A percentile compares a stretch with the other conserved stretches of the same genome.
Evolutionary conservation across 768 basidiomycete species (phyloP).

Genomic region (Lactifluus echinatus): DNA sequence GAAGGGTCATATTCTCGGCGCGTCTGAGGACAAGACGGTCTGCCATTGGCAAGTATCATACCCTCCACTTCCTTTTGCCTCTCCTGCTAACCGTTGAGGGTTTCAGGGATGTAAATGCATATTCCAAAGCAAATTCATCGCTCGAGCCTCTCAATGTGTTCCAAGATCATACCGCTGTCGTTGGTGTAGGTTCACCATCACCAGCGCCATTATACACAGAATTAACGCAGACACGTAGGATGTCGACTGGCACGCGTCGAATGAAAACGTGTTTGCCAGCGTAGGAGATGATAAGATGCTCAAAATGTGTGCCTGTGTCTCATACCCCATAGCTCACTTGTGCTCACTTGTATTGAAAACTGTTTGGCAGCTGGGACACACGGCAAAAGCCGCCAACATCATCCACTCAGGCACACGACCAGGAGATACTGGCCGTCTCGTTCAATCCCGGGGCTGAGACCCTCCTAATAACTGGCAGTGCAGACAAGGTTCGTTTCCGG

Average conservation of each 20-base stretch:
- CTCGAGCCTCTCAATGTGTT: conserved; percentile 83
- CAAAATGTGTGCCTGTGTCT: conserved; percentile 77
- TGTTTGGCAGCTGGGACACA: conserved; percentile 79
- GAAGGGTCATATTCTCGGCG: conserved; percentile 77
- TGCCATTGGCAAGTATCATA: conserved; percentile 65
- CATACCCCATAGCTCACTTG: background rate
- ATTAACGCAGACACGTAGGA: conserved; percentile 43
- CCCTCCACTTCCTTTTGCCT: background rate
- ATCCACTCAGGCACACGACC: conserved; percentile 75
- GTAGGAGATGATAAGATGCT: conserved; percentile 95
- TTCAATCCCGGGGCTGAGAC: conserved; percentile 79
- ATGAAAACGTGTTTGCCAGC: conserved; percentile 83
- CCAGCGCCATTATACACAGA: background rate
- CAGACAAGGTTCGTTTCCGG: conserved; percentile 67
- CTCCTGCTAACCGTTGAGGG: background rate
- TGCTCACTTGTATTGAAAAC: conserved; percentile 6
- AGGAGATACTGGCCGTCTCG: conserved; percentile 84
- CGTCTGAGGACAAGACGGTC: conserved; percentile 92
- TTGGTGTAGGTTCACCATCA: conserved; percentile 56
- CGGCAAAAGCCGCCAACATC: conserved; percentile 61
- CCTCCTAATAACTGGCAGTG: conserved; percentile 83
- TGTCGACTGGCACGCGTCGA: conserved; percentile 87
- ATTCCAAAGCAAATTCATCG: conserved; percentile 64
- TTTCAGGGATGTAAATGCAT: conserved; percentile 84
- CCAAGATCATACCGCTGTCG: conserved; percentile 83